Evolutionary conservation across 768 basidiomycete genomes (phyloP).

Genomic region (Phlebiopsis flavidoalba): DNA sequence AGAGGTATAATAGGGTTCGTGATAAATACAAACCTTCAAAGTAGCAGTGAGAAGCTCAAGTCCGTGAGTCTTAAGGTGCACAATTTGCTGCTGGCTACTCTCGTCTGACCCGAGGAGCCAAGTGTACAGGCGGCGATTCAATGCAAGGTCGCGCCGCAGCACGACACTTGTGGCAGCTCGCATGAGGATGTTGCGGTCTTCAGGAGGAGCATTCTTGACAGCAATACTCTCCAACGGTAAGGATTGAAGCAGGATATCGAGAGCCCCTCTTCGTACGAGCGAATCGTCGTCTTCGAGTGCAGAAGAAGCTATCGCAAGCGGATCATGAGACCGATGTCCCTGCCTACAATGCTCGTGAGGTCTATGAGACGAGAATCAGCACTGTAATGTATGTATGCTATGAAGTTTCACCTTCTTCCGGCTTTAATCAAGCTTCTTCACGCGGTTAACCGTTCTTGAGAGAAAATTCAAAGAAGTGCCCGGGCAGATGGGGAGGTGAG

Average conservation of each 20-base stretch:
- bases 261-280: slow-evolving; percentile 77
- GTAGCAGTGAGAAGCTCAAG: slow-evolving; percentile 69
- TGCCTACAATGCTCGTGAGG: slow-evolving; percentile 68
- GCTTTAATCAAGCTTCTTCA: too few relatives aligned
- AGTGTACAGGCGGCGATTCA: slow-evolving; percentile 88
- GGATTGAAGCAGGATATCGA: slow-evolving; percentile 80
- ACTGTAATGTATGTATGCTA: neutral
- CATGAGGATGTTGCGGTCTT: slow-evolving; percentile 82
- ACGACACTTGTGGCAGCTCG: slow-evolving; percentile 84
- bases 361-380: slow-evolving; percentile 33
- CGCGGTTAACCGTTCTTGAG: slow-evolving; percentile 72
- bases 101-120: slow-evolving; percentile 91
- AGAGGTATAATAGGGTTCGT: neutral
- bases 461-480: slow-evolving; percentile 85
- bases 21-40: slow-evolving; percentile 46
- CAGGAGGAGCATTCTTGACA: slow-evolving; percentile 59
- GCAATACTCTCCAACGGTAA: slow-evolving; percentile 69
- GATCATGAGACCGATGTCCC: slow-evolving; percentile 90
- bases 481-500: slow-evolving; percentile 83
- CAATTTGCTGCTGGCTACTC: slow-evolving; percentile 65
- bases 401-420: slow-evolving; percentile 55
- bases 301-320: slow-evolving; percentile 84
- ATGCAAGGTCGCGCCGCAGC: slow-evolving; percentile 84
- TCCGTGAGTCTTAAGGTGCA: slow-evolving; percentile 62
- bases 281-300: slow-evolving; percentile 92